Evolutionary conservation across 306 rosid genomes (phyloP).

Genomic region (Inga leiocalycina): DNA sequence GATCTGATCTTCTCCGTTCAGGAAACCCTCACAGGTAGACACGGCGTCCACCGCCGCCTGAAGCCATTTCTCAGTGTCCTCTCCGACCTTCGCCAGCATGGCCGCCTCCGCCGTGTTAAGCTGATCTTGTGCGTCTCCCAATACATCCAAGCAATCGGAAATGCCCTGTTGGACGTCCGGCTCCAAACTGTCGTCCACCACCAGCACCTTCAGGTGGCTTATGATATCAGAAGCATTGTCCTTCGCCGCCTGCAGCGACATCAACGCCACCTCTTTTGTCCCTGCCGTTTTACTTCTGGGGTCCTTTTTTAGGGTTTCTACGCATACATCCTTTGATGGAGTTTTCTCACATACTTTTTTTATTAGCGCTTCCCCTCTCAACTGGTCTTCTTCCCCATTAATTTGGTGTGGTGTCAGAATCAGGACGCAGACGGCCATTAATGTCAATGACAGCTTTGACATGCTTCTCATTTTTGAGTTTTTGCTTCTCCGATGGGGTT

Average conservation of each 20-base stretch:
- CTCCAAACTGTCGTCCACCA: not conserved
- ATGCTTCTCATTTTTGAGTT: not conserved
- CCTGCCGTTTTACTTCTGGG: not conserved
- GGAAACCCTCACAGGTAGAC: conserved; percentile 30
- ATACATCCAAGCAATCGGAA: conserved; percentile 37
- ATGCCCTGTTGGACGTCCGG: conserved; percentile 35
- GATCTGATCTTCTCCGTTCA: conserved; percentile 26
- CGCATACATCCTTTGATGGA: not conserved
- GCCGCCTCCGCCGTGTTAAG: conserved; percentile 38
- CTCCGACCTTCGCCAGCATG: not conserved
- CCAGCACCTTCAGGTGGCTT: not conserved
- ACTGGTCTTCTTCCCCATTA: not conserved
- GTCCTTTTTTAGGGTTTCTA: not conserved
- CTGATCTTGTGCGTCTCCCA: conserved; percentile 34
- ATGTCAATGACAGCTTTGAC: not conserved
- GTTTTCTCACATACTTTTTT: conserved; percentile 3
- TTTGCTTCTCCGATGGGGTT: not conserved
- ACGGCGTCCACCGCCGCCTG: conserved; percentile 41
- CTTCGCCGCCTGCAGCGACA: conserved; percentile 12
- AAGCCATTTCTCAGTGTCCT: conserved; percentile 30
- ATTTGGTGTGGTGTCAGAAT: conserved; percentile 13
- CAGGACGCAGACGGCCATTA: not conserved
- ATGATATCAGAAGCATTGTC: conserved; percentile 22
- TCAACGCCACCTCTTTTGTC: conserved; percentile 18
- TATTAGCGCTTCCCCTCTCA: not conserved